Percentiles rank a stretch among this genome's conserved stretches.
Conservation (phyloP, 345 rosid genomes). For the Ceriops zippeliana region DNA sequence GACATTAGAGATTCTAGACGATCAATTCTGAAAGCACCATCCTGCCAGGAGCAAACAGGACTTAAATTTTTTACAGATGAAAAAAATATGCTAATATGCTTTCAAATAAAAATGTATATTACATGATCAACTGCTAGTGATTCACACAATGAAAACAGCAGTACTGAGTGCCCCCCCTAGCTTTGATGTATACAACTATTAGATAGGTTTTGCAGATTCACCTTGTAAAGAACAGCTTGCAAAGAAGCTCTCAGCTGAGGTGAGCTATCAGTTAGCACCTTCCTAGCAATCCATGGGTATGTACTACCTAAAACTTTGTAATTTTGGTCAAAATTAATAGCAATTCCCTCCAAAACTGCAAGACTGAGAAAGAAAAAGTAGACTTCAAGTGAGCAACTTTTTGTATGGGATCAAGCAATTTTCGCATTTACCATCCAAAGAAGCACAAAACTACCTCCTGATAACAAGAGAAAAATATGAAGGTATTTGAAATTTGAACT, state of each 20-base stretch:
- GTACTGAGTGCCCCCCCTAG: not conserved
- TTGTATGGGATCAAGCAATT: too few relatives aligned
- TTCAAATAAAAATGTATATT: not conserved
- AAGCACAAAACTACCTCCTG: slow-evolving; percentile 56
- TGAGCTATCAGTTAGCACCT: slow-evolving; percentile 81
- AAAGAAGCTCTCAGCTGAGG: slow-evolving; percentile 76
- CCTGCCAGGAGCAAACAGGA: slow-evolving; percentile 40
- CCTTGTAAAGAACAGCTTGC: slow-evolving; percentile 77
- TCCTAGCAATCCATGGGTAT: slow-evolving; percentile 97
- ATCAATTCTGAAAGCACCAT: slow-evolving; percentile 85
- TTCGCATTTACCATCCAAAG: not conserved
- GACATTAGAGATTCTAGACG: slow-evolving; percentile 80
- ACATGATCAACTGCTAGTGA: not conserved
- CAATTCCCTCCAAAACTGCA: slow-evolving; percentile 96
- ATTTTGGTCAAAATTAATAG: slow-evolving; percentile 65
- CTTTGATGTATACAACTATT: not conserved
- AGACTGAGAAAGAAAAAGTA: slow-evolving; percentile 44
- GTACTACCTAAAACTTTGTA: slow-evolving; percentile 96
- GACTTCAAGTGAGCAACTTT: too few relatives aligned
- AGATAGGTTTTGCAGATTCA: slow-evolving; percentile 13
- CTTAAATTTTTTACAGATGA: not conserved
- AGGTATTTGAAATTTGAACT: slow-evolving; percentile 88
- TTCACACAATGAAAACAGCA: not conserved
- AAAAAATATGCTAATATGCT: not conserved
- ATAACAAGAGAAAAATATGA: slow-evolving; percentile 93